Evolutionary conservation across 345 rosid genomes (phyloP).

Genomic region (Cochlearia excelsa): DNA sequence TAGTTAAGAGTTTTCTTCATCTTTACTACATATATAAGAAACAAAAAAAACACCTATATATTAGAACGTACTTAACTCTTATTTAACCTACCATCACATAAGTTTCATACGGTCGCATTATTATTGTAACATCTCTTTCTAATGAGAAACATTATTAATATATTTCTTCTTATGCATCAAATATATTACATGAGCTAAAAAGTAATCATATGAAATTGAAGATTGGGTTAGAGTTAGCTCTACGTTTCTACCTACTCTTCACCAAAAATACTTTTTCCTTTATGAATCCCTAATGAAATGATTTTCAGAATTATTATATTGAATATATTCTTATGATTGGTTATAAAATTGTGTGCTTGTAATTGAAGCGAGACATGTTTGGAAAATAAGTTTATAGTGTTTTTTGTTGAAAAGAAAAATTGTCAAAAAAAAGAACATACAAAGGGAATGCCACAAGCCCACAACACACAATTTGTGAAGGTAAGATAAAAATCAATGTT

Average conservation of each 20-base stretch:
- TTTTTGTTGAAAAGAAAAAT: no score
- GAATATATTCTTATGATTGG: no score
- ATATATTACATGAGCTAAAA: constrained; percentile 5
- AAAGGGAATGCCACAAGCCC: no score
- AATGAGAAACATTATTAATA: neutral
- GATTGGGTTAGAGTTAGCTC: constrained; percentile 16
- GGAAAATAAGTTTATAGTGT: neutral
- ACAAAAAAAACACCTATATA: constrained; percentile 6
- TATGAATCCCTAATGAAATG: no score
- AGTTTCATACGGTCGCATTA: constrained; percentile 2
- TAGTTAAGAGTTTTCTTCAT: constrained; percentile 20
- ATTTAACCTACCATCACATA: constrained; percentile 4
- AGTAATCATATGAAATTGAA: constrained; percentile 18
- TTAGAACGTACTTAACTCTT: constrained; percentile 32
- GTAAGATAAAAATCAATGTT: no score
- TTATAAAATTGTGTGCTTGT: constrained; percentile 1
- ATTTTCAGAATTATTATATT: no score
- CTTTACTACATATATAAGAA: constrained; percentile 18
- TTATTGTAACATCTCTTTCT: neutral
- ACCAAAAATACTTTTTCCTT: constrained; percentile 11
- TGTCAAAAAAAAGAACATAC: no score
- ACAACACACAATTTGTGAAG: no score
- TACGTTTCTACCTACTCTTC: constrained; percentile 32
- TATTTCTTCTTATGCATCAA: neutral
- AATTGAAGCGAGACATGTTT: neutral